Conservation (phyloP, 2,329 filamentous ascomycete species). For the Exophiala sp. region DNA sequence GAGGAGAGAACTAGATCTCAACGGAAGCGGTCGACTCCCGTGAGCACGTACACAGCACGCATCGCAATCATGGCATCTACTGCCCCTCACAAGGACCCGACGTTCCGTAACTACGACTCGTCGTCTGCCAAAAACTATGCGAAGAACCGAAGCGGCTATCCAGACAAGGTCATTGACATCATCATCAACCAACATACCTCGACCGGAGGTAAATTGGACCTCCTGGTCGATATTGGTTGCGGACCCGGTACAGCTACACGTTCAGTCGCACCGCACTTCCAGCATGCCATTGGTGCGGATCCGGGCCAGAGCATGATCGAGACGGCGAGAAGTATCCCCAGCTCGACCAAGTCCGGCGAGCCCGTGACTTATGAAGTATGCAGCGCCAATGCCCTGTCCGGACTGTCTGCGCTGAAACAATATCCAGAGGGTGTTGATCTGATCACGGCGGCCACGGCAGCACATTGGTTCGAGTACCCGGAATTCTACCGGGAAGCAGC, state of each 20-base stretch:
- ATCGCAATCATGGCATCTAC: constrained; percentile 4
- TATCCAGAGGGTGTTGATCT: constrained; percentile 45
- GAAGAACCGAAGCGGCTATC: constrained; percentile 42
- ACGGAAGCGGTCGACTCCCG: not conserved
- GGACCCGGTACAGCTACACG: constrained; percentile 53
- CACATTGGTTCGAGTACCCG: constrained; percentile 58
- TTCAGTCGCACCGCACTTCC: constrained; percentile 47
- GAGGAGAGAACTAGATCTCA: too few relatives aligned
- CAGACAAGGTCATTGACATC: constrained; percentile 44
- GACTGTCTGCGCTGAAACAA: constrained; percentile 23
- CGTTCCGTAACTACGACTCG: constrained; percentile 46
- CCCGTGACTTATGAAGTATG: constrained; percentile 43
- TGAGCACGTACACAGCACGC: not conserved
- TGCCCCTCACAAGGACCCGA: constrained; percentile 34
- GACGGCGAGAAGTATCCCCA: constrained; percentile 41
- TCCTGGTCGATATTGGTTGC: constrained; percentile 55
- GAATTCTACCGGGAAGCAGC: constrained; percentile 50
- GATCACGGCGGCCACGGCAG: constrained; percentile 50
- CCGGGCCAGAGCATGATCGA: constrained; percentile 53
- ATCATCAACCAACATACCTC: constrained; percentile 48
- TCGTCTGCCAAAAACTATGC: constrained; percentile 47
- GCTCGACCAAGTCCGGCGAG: constrained; percentile 29
- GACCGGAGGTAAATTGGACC: constrained; percentile 43
- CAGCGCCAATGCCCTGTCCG: constrained; percentile 45
- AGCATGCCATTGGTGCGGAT: constrained; percentile 49